phyloP scores from a whole-genome alignment of 2,329 filamentous ascomycete genomes.

The Botrytis medusae region DNA sequence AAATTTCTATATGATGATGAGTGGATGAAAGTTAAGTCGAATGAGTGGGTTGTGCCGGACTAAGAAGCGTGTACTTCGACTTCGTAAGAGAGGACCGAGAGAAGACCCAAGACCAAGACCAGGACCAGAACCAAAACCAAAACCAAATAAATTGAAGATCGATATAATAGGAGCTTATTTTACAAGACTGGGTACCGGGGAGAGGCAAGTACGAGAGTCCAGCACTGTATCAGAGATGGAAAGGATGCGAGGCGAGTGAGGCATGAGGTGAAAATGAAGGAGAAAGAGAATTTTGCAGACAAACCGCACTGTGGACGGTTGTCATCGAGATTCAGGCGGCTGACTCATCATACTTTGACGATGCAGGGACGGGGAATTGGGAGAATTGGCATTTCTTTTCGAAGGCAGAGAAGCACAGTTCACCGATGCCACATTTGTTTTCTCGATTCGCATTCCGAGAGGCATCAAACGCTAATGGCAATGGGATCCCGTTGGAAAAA shows the following conservation, averaged over 20 bases:
- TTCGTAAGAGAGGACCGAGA: not conserved
- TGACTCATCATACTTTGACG: not conserved
- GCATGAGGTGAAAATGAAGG: not conserved
- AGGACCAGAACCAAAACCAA: too few relatives aligned
- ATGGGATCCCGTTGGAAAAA: not conserved
- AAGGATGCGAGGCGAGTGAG: not conserved
- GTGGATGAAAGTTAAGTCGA: not conserved
- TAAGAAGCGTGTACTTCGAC: too few relatives aligned
- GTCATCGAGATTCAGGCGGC: not conserved
- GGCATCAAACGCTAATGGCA: not conserved
- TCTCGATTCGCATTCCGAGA: not conserved
- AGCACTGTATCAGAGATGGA: not conserved
- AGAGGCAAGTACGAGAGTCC: not conserved
- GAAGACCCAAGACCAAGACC: too few relatives aligned
- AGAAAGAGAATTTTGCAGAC: not conserved
- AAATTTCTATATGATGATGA: not conserved
- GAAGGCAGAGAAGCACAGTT: not conserved
- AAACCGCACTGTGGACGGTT: not conserved
- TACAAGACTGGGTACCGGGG: not conserved
- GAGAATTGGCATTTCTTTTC: not conserved
- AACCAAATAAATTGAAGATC: not conserved
- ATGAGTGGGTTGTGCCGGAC: not conserved
- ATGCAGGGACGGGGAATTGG: not conserved
- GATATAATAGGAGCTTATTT: not conserved
- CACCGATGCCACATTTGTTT: slow-evolving; percentile 10